Evolutionary conservation across 2,329 filamentous ascomycete species (phyloP).

Genomic region (Fusarium nelsonii): DNA sequence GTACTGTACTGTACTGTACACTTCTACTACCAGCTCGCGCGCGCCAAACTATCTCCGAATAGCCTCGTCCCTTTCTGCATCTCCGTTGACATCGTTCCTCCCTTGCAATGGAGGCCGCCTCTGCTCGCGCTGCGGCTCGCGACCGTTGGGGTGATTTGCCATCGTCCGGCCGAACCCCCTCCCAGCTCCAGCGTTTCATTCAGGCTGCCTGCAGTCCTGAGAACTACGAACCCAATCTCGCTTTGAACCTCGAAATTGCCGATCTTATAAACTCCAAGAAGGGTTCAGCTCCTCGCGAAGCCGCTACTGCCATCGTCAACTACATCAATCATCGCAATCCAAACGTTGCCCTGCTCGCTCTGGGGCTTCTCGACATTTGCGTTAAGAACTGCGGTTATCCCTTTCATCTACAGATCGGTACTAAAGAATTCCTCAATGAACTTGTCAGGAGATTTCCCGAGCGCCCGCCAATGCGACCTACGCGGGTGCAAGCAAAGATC

Average conservation of each 20-base stretch:
- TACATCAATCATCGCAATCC: slow-evolving; percentile 98
- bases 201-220: slow-evolving; percentile 95
- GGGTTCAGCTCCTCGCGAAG: slow-evolving; percentile 93
- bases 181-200: slow-evolving; percentile 94
- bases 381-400: slow-evolving; percentile 99
- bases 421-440: slow-evolving; percentile 99
- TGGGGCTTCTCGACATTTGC: slow-evolving; percentile 95
- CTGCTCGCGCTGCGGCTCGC: slow-evolving; percentile 92
- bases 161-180: slow-evolving; percentile 77
- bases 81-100: neutral
- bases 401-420: slow-evolving; percentile 98
- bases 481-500: slow-evolving; percentile 90
- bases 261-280: slow-evolving; percentile 99
- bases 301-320: slow-evolving; percentile 90
- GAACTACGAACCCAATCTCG: slow-evolving; percentile 98
- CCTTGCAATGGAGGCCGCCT: slow-evolving; percentile 85
- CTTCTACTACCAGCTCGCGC: slow-evolving; percentile 13
- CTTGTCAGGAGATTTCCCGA: slow-evolving; percentile 96
- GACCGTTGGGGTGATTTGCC: slow-evolving; percentile 87
- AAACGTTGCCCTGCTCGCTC: slow-evolving; percentile 90
- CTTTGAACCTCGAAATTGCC: slow-evolving; percentile 93
- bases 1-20: slow-evolving; percentile 1
- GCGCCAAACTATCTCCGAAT: slow-evolving; percentile 14
- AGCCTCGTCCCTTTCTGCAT: neutral
- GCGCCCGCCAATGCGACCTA: slow-evolving; percentile 85